Evolutionary conservation across 2,329 filamentous ascomycete species (phyloP).

Genomic region (Aspergillus pseudotamarii): DNA sequence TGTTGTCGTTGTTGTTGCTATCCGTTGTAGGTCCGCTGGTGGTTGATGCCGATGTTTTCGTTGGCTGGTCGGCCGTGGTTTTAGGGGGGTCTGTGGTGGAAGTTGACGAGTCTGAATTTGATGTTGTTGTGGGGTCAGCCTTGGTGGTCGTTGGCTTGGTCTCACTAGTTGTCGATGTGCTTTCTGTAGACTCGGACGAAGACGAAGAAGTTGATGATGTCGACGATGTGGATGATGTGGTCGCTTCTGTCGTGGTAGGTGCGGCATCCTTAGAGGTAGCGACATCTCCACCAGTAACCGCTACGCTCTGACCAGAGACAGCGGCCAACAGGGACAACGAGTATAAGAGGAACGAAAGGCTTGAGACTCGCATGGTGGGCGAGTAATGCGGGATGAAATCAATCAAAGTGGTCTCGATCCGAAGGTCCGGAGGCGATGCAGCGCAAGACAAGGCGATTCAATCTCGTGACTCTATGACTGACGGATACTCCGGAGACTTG

Average conservation of each 20-base stretch:
- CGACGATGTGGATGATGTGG: conserved; percentile 24
- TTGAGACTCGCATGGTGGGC: conserved; percentile 34
- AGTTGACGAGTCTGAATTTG: neutral
- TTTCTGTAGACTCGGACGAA: conserved; percentile 7
- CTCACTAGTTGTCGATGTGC: conserved; percentile 15
- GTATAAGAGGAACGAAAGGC: conserved; percentile 36
- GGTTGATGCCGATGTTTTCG: conserved; percentile 13
- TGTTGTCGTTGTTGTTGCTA: conserved; percentile 11
- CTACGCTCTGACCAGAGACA: conserved; percentile 31
- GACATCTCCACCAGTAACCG: conserved; percentile 20
- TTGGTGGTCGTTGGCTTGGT: conserved; percentile 13
- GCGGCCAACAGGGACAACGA: conserved; percentile 37
- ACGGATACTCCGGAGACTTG: neutral
- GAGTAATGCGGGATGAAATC: conserved; percentile 5
- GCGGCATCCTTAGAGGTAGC: conserved; percentile 18
- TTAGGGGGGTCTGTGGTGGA: conserved; percentile 20
- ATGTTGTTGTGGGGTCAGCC: conserved; percentile 6
- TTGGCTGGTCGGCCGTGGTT: conserved; percentile 17
- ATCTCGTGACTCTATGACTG: conserved; percentile 2
- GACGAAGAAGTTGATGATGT: conserved; percentile 14
- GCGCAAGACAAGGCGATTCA: conserved; percentile 3
- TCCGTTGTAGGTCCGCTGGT: conserved; percentile 6
- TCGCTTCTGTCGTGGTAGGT: conserved; percentile 17
- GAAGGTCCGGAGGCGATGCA: conserved; percentile 4
- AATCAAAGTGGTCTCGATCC: conserved; percentile 3